Evolutionary conservation across 2,329 filamentous ascomycete species (phyloP).

Genomic region (Beauveria varroae): DNA sequence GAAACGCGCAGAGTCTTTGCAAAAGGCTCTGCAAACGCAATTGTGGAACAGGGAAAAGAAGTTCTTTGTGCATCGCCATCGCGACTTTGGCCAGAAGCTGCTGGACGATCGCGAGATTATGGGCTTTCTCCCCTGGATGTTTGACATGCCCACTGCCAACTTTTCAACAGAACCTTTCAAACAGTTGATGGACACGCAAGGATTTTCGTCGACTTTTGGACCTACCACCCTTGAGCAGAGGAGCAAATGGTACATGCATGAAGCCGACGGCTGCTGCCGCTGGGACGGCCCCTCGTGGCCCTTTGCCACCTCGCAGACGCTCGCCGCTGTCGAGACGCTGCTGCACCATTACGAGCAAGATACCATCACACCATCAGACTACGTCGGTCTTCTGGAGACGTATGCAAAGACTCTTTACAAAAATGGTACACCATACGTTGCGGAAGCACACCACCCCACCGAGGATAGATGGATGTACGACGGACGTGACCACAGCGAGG

Average conservation of each 20-base stretch:
- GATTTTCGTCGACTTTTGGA: slow-evolving; percentile 30
- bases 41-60: slow-evolving; percentile 30
- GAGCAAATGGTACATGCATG: slow-evolving; percentile 30
- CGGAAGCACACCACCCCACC: slow-evolving; percentile 35
- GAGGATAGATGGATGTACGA: slow-evolving; percentile 15
- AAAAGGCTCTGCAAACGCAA: slow-evolving; percentile 25
- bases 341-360: slow-evolving; percentile 20
- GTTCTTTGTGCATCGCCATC: slow-evolving; percentile 31
- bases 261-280: slow-evolving; percentile 24
- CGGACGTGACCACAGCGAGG: slow-evolving; percentile 26
- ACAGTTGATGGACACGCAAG: slow-evolving; percentile 17
- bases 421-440: slow-evolving; percentile 32
- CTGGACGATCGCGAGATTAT: slow-evolving; percentile 32
- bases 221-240: slow-evolving; percentile 35
- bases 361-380: slow-evolving; percentile 29
- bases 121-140: slow-evolving; percentile 34
- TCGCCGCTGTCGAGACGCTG: slow-evolving; percentile 31
- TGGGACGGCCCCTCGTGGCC: slow-evolving; percentile 41
- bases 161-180: slow-evolving; percentile 12
- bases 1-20: slow-evolving; percentile 25
- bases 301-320: slow-evolving; percentile 32
- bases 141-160: slow-evolving; percentile 31
- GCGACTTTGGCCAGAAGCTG: slow-evolving; percentile 23
- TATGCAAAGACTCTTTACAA: slow-evolving; percentile 32
- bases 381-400: slow-evolving; percentile 27